These are phyloP conservation scores for Limonomyces culmigenus DNA, from an alignment of 1,284 basidiomycete genomes.

Conservation along the genomic window DNA sequence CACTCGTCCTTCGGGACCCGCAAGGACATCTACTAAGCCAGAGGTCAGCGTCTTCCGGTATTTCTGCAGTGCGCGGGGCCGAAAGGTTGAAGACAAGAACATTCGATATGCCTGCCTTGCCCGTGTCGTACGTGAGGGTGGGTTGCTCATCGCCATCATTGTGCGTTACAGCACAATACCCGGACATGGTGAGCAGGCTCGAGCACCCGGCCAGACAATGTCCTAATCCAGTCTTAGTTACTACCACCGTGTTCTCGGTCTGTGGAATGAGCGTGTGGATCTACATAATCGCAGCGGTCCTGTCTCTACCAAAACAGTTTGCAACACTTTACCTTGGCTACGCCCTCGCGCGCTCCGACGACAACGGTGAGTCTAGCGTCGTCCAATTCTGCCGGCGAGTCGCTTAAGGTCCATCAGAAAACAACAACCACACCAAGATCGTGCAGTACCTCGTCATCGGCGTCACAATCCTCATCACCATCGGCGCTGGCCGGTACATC, in stretches of 20 bases:
- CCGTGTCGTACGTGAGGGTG: constrained; percentile 47
- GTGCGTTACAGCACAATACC: constrained; percentile 47
- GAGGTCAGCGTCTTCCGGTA: constrained; percentile 27
- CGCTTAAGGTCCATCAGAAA: no score
- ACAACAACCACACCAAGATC: constrained; percentile 13
- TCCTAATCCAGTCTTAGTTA: constrained; percentile 20
- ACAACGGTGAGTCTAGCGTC: not conserved
- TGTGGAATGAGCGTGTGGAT: constrained; percentile 46
- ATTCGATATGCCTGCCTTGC: constrained; percentile 46
- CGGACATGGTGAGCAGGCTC: constrained; percentile 28
- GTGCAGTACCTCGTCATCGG: constrained; percentile 17
- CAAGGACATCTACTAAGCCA: constrained; percentile 3
- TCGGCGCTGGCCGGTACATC: constrained; percentile 27
- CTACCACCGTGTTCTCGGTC: constrained; percentile 48
- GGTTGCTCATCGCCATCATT: constrained; percentile 42
- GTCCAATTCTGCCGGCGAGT: no score
- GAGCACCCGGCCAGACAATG: no score
- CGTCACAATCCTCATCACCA: constrained; percentile 20
- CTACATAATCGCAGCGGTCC: constrained; percentile 37
- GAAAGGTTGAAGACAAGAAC: constrained; percentile 37
- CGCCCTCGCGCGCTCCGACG: constrained; percentile 14
- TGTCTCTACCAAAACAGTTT: constrained; percentile 49
- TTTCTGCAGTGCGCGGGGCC: constrained; percentile 26
- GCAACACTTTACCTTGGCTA: constrained; percentile 41
- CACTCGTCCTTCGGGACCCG: not conserved